Evolutionary conservation across 257 asterid species (phyloP), one percentile per base, ranked within the genome.

Genomic region (Ilex aquifolium): DNA sequence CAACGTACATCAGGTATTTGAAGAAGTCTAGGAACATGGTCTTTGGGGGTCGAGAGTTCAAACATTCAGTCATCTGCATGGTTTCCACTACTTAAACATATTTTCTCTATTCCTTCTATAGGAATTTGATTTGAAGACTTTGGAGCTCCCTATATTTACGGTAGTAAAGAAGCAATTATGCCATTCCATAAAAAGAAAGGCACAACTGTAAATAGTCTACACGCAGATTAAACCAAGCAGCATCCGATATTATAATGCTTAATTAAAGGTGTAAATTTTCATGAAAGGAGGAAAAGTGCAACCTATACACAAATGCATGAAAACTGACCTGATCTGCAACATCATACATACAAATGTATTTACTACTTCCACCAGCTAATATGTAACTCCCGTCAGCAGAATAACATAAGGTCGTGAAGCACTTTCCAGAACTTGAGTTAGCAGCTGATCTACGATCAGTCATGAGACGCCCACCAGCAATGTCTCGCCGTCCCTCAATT

Each of bases 391-490:
- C 99, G 77, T 93, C 99, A 79, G 97, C 97, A 52, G 99, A 90
- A 80, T 93, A 93, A 67, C 87, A 82, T 77, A 90, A 69, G 60
- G 90, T 76, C 50, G 99, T 93, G 87, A 93, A 93, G 85, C 83
- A 93, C 83, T 90, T 93, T 57, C 97, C 97, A 44, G 82, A 83
- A 54, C 86, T 69, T 36, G 96, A 87, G 78, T 87, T 92, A 30
- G 96, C 95, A 72, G 97, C 89, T 17, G 97, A 78, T 70, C 95
- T 81, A 31, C 97, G 95, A 84, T 93, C 99, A 56, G 95, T 82
- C 99, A 90, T 85, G 70, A 93, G 92, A 57, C 99, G 99, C 32
- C 99, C 99, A 68, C 99, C 99, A 30, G 99, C 85, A 81, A 93
- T 85, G 75, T 93, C 99, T 57, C 99, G 80, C 50, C 96, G 95